Base-by-base conservation (phyloP, 2,329 filamentous ascomycete species). In the Colletotrichum tamarilloi region DNA sequence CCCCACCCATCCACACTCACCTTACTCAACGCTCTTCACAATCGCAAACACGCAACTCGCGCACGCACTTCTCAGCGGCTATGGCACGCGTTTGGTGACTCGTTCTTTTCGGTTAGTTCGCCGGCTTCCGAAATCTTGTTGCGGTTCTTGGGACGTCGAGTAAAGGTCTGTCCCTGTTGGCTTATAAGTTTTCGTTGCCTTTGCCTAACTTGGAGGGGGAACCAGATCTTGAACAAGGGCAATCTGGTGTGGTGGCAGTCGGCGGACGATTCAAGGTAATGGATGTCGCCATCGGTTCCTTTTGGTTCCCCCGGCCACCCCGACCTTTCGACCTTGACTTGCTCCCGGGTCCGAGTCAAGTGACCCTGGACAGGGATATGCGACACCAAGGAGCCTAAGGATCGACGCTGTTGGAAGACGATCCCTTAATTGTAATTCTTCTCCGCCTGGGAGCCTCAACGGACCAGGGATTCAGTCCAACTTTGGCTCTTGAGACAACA, bases 321-420 rank as follows among this genome's bases (percentile, higher is more conserved):
- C 2, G 22, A 55, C 49, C 38, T 42, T 35, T 35, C 38, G 38
- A 42, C 14, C 8, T 38, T n/a, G 46, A 59, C 59, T 46, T 67
- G 46, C 42, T 11, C 46, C 24, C 42, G 16, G 53, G 26, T 56
- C 59, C 46, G 56, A n/a, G 56, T 73, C 70, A 57, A 70, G 70
- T 57, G 42, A 73, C 24, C 22, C 30, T 56, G 60, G 38, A 35
- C 60, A 66, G 70, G 70, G 70, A 73, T 73, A 56, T 70, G 70
- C 55, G 70, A 73, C 70, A 62, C 67, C 67, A 53, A 32, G 42
- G 16, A 59, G 32, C 30, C 30, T 22, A 58, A 72, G 46, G 60
- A 70, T 70, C 67, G 67, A 65, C 67, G 22, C 59, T 70, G 60
- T 55, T 70, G 24, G 67, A 58, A 49, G 56, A 38, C 14, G 24